Evolutionary conservation across 345 rosid species (phyloP), one percentile per base, ranked within the genome.

Genomic region (Gossypium australe): DNA sequence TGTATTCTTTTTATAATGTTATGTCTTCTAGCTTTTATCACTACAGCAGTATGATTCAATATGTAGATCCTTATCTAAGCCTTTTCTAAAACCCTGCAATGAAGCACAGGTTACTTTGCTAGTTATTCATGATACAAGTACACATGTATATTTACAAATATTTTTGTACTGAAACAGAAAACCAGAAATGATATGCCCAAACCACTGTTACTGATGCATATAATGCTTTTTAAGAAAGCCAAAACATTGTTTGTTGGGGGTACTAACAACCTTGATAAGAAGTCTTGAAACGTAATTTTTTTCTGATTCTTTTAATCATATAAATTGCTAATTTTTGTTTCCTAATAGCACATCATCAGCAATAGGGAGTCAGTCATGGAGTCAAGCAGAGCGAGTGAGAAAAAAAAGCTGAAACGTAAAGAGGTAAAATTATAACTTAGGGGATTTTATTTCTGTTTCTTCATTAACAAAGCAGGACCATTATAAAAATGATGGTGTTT

Each of bases 331-430:
- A 58, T 22, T 58, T 58, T 20, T 58, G 53, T 58, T 58, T 22
- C 34, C 64, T 10, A 27, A 34, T 59, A 20, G 55, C 24, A 5
- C 43, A 29, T 13, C 34, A 18, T 67, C 71, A 24, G 48, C 20
- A 18, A 44, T 14, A 41, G 22, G 61, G 47, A 56, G 34, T 5
- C 61, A 56, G 24, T 9, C 14, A 87, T 85, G 90, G 90, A 84
- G 70, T 82, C 82, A 47, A 73, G 73, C 63, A 79, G 62, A 43
- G 86, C 77, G 56, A 72, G 65, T 44, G 75, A 16, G 18, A 41
- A 44, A 67, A 85, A 83, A 78, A 87, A 85, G 83, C 84, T 82
- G 16, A 86, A 73, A 67, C 85, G 81, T 56, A 77, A 59, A 69
- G 79, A 86, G 71, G 81, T 74, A 72, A 58, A 55, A 69, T 27